These are phyloP conservation scores for Xanthoconium separans DNA, from an alignment of 1,284 basidiomycete species.

Conservation along the genomic window DNA sequence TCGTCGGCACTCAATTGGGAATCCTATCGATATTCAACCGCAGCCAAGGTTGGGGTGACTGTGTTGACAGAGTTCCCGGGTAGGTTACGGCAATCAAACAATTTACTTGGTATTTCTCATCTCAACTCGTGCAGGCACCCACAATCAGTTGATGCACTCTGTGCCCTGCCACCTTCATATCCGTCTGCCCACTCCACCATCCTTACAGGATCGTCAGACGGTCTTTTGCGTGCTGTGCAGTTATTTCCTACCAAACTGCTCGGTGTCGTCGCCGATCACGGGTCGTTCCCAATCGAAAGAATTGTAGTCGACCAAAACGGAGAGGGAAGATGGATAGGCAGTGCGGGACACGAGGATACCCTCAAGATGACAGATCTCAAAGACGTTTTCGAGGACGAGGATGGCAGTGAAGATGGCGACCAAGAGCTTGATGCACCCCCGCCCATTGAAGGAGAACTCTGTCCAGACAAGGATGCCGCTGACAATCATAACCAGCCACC, in stretches of 20 bases:
- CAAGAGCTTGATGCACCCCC: slow-evolving; percentile 34
- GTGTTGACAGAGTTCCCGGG: slow-evolving; percentile 92
- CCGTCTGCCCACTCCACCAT: slow-evolving; percentile 71
- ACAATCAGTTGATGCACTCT: slow-evolving; percentile 83
- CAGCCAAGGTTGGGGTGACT: slow-evolving; percentile 85
- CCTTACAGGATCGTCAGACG: slow-evolving; percentile 92
- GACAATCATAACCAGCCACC: slow-evolving; percentile 5
- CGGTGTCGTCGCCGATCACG: slow-evolving; percentile 89
- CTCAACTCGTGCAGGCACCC: slow-evolving; percentile 61
- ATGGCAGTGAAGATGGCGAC: slow-evolving; percentile 30
- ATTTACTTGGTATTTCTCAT: slow-evolving; percentile 5
- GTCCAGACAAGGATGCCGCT: slow-evolving; percentile 35
- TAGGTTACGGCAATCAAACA: slow-evolving; percentile 33
- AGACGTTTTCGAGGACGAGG: slow-evolving; percentile 49
- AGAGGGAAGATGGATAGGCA: slow-evolving; percentile 81
- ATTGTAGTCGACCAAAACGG: slow-evolving; percentile 62
- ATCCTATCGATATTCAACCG: slow-evolving; percentile 91
- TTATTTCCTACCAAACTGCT: slow-evolving; percentile 88
- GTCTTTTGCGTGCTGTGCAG: slow-evolving; percentile 86
- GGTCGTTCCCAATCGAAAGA: slow-evolving; percentile 88
- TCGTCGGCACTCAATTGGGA: slow-evolving; percentile 90
- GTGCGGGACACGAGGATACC: slow-evolving; percentile 88
- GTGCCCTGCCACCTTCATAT: slow-evolving; percentile 65
- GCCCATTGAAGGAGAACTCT: slow-evolving; percentile 39
- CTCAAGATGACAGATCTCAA: slow-evolving; percentile 83